Evolutionary conservation across 345 rosid genomes (phyloP).

Genomic region (Lepidium didymum): DNA sequence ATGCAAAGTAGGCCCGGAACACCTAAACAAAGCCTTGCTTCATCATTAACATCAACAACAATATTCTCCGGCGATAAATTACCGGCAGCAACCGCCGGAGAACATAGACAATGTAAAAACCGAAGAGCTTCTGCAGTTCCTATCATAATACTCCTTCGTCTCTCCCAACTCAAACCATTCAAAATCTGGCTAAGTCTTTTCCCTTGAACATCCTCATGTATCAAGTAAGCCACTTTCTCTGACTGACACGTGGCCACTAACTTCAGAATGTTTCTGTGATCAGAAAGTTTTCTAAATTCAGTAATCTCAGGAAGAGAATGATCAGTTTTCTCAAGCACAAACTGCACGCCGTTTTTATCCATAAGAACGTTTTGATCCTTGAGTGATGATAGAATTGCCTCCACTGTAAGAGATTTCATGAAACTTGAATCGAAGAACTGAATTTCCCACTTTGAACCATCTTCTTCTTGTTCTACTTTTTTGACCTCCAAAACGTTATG

Average conservation of each 20-base stretch:
- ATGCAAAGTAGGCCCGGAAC: slow-evolving; percentile 28
- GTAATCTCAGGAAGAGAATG: slow-evolving; percentile 31
- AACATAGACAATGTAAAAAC: slow-evolving; percentile 47
- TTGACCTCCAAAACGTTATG: slow-evolving; percentile 29
- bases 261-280: slow-evolving; percentile 50
- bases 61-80: slow-evolving; percentile 52
- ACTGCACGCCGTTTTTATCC: slow-evolving; percentile 27
- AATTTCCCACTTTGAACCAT: slow-evolving; percentile 58
- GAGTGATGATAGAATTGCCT: slow-evolving; percentile 37
- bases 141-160: slow-evolving; percentile 44
- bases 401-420: slow-evolving; percentile 34
- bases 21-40: slow-evolving; percentile 42
- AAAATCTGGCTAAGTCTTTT: slow-evolving; percentile 41
- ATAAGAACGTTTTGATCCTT: slow-evolving; percentile 40
- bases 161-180: slow-evolving; percentile 51
- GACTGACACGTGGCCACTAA: slow-evolving; percentile 49
- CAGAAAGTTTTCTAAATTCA: slow-evolving; percentile 37
- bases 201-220: slow-evolving; percentile 54
- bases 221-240: slow-evolving; percentile 40
- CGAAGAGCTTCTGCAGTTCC: slow-evolving; percentile 58
- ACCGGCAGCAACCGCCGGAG: slow-evolving; percentile 30
- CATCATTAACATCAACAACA: slow-evolving; percentile 43
- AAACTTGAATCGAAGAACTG: slow-evolving; percentile 46
- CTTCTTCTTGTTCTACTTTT: slow-evolving; percentile 58
- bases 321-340: slow-evolving; percentile 33